phyloP scores from a whole-genome alignment of 257 asterid genomes.

The Penstemon eatonii region DNA sequence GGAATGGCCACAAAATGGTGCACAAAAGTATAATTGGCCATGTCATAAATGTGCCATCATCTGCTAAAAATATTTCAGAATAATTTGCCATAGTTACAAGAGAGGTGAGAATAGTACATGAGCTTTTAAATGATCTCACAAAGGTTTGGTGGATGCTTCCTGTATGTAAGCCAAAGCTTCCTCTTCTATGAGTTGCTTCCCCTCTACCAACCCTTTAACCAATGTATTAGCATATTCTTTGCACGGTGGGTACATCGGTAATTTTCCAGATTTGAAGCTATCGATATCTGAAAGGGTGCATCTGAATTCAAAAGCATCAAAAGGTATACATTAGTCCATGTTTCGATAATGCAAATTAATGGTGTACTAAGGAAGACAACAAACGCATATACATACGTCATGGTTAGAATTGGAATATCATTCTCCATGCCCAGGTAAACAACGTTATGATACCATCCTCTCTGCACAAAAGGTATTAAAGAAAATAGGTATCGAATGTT shows the following conservation, averaged over 20 bases:
- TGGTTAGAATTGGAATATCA: slow-evolving; percentile 69
- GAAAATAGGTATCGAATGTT: neutral
- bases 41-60: no score
- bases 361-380: neutral
- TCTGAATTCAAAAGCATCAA: slow-evolving; percentile 40
- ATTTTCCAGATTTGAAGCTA: slow-evolving; percentile 54
- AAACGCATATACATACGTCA: slow-evolving; percentile 66
- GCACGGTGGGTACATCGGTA: slow-evolving; percentile 54
- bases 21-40: no score
- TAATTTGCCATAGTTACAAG: no score
- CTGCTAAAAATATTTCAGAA: no score
- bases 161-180: slow-evolving; percentile 72
- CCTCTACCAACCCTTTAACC: slow-evolving; percentile 80
- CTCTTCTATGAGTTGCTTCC: slow-evolving; percentile 68
- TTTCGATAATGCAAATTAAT: neutral
- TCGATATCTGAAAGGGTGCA: slow-evolving; percentile 63
- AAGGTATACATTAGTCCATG: neutral
- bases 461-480: slow-evolving; percentile 38
- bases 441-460: slow-evolving; percentile 86
- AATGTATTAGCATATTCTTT: slow-evolving; percentile 61
- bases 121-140: slow-evolving; percentile 33
- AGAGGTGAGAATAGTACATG: no score
- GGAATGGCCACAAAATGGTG: no score
- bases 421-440: slow-evolving; percentile 76
- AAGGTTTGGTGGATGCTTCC: slow-evolving; percentile 54